Percentiles rank a stretch among this genome's conserved stretches.
These are phyloP conservation scores for Parasarocladium wereldwijsianum DNA, from an alignment of 2,329 filamentous ascomycete species.

Conservation along the genomic window DNA sequence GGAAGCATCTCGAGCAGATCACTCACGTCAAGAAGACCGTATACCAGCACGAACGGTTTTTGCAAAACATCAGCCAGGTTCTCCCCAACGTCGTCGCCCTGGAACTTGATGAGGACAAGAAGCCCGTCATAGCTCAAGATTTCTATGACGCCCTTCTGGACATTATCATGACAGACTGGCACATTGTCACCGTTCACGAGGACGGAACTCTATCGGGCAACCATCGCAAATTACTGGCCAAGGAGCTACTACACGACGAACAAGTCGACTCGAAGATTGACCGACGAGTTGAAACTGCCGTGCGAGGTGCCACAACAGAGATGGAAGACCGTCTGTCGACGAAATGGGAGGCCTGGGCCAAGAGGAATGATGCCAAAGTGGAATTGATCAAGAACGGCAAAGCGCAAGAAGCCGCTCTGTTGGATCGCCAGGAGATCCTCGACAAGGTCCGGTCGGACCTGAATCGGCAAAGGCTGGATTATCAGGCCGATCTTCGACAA, in stretches of 20 bases:
- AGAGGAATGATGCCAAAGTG: constrained; percentile 34
- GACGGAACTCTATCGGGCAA: no score
- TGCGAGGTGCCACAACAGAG: constrained; percentile 11
- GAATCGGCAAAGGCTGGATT: no score
- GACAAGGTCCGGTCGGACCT: no score
- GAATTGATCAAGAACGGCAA: no score
- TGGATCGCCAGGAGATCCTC: no score
- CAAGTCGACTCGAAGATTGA: constrained; percentile 12
- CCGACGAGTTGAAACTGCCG: no score
- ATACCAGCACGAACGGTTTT: constrained; percentile 20
- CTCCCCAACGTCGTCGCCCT: constrained; percentile 45
- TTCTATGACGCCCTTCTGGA: constrained; percentile 52
- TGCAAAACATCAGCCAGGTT: constrained; percentile 28
- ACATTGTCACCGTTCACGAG: constrained; percentile 28
- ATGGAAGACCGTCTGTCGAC: constrained; percentile 8
- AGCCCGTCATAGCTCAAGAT: constrained; percentile 37
- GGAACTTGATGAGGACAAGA: constrained; percentile 32
- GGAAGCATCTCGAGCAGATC: constrained; percentile 6
- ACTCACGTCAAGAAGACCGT: constrained; percentile 3
- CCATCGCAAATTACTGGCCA: no score
- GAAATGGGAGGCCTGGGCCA: constrained; percentile 31
- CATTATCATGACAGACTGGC: constrained; percentile 32
- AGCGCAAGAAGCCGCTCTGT: no score
- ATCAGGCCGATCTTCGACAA: no score
- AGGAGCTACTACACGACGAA: constrained; percentile 13